Evolutionary conservation across 352 stramenopile genomes (phyloP).

Genomic region (Phytophthora agathidicida): DNA sequence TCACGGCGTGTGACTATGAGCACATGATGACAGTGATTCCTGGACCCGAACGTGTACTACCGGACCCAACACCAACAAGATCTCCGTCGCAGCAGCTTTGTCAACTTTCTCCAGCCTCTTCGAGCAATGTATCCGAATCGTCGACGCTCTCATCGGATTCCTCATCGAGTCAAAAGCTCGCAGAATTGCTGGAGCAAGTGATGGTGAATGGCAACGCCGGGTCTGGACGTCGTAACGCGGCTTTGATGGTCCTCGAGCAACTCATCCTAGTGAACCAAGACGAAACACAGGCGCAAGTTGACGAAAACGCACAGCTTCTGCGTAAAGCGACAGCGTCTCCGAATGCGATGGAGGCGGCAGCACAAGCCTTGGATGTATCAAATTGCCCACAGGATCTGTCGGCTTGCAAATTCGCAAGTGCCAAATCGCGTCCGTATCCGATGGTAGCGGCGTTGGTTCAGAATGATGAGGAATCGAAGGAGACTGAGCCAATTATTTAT

Average conservation of each 20-base stretch:
- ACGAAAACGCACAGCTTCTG: conserved; percentile 18
- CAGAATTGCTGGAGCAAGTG: conserved; percentile 10
- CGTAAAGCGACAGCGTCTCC: background rate
- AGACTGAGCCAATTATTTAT: conserved; percentile 19
- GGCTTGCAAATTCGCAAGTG: conserved; percentile 34
- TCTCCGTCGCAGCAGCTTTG: too few relatives aligned
- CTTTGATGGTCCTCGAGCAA: conserved; percentile 19
- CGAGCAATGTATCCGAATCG: background rate
- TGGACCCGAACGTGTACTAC: conserved; percentile 1
- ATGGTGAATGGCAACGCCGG: conserved; percentile 4
- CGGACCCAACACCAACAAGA: background rate
- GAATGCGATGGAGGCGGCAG: background rate
- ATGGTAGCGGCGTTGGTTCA: conserved; percentile 20
- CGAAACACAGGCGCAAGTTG: conserved; percentile 1
- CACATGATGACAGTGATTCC: conserved; percentile 24
- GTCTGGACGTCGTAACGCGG: background rate
- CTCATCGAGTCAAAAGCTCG: conserved; percentile 16
- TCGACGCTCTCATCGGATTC: background rate
- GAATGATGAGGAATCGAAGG: background rate
- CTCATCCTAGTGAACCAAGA: conserved; percentile 16
- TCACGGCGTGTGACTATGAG: conserved; percentile 32
- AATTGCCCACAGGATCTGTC: conserved; percentile 17
- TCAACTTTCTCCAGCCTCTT: too few relatives aligned
- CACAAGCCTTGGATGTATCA: conserved; percentile 29
- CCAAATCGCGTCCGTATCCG: conserved; percentile 27